Evolutionary conservation across 2,329 filamentous ascomycete genomes (phyloP).

Genomic region (Xylaria sp.): DNA sequence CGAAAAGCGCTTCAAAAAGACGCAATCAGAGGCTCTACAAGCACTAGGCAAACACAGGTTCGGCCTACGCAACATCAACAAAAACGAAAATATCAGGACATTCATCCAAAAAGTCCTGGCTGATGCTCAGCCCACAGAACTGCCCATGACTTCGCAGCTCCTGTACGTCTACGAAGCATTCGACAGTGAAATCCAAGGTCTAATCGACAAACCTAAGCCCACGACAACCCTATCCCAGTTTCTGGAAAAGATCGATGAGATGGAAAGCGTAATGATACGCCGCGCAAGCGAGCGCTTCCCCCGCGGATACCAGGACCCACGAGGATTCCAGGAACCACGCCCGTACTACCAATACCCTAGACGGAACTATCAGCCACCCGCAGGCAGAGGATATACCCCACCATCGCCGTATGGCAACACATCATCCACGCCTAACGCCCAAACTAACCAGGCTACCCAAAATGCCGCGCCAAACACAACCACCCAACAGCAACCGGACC

Average conservation of each 20-base stretch:
- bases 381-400: too few species aligned
- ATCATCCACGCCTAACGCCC: too few species aligned
- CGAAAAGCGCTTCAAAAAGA: background rate
- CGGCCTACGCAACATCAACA: background rate
- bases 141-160: background rate
- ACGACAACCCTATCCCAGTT: background rate
- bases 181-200: background rate
- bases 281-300: background rate
- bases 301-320: too few species aligned
- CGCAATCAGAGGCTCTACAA: background rate
- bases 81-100: background rate
- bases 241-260: background rate
- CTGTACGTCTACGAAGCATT: background rate
- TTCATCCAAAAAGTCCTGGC: background rate
- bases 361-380: too few species aligned
- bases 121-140: background rate
- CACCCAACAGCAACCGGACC: too few species aligned
- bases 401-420: too few species aligned
- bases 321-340: too few species aligned
- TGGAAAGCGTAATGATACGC: background rate
- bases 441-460: too few species aligned
- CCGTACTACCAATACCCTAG: too few species aligned
- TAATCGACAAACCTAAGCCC: background rate
- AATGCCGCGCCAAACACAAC: too few species aligned
- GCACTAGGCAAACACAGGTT: background rate